These are phyloP conservation scores for Epichloe typhina DNA, from an alignment of 2,329 filamentous ascomycete species.

Conservation along the genomic window DNA sequence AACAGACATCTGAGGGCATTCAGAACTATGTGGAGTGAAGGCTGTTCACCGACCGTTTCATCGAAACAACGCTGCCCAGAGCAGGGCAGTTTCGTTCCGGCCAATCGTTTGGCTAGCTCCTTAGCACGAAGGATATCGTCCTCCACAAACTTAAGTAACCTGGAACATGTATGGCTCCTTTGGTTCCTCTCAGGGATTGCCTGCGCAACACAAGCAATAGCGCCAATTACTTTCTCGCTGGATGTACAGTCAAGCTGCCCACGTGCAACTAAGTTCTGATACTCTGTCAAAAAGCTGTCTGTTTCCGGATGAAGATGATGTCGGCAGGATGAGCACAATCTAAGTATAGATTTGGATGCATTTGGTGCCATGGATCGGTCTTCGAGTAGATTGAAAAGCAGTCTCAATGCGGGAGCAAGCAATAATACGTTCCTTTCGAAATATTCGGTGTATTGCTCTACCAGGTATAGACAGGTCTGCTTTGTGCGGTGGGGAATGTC, in stretches of 20 bases:
- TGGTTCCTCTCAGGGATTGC: slow-evolving; percentile 46
- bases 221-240: slow-evolving; percentile 61
- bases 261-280: slow-evolving; percentile 46
- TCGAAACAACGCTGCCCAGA: slow-evolving; percentile 14
- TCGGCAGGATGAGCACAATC: slow-evolving; percentile 64
- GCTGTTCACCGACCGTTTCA: slow-evolving; percentile 26
- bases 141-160: slow-evolving; percentile 48
- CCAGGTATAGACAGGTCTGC: slow-evolving; percentile 55
- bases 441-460: slow-evolving; percentile 63
- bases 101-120: slow-evolving; percentile 9
- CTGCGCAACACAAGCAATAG: slow-evolving; percentile 64
- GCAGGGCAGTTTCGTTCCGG: slow-evolving; percentile 11
- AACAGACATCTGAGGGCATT: slow-evolving; percentile 53
- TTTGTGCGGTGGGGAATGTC: slow-evolving; percentile 48
- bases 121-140: slow-evolving; percentile 31
- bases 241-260: slow-evolving; percentile 48
- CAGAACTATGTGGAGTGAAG: slow-evolving; percentile 33
- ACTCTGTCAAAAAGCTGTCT: slow-evolving; percentile 57
- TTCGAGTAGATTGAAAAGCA: slow-evolving; percentile 58
- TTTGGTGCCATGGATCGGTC: slow-evolving; percentile 49
- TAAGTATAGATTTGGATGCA: slow-evolving; percentile 61
- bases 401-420: slow-evolving; percentile 57
- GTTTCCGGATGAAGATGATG: slow-evolving; percentile 54
- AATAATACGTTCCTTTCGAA: slow-evolving; percentile 57
- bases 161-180: slow-evolving; percentile 40